A percentile compares a stretch with the other conserved stretches of the same genome.
phyloP scores from a whole-genome alignment of 345 rosid genomes.

The Salix caprea region DNA sequence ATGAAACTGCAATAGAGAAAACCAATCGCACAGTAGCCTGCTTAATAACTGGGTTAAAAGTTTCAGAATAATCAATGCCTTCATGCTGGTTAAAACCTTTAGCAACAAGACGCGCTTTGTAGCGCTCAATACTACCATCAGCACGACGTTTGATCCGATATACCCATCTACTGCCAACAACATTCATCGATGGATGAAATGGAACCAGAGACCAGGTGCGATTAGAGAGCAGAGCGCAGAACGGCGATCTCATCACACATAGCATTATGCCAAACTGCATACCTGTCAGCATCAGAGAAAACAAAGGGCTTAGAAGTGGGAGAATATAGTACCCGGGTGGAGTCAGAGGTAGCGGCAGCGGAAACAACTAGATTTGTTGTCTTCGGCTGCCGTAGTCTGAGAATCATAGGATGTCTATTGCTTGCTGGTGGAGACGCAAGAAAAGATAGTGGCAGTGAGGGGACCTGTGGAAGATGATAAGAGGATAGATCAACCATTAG shows the following conservation, averaged over 20 bases:
- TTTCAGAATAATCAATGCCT: too few relatives aligned
- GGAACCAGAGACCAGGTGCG: not conserved
- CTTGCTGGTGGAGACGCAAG: fast-evolving
- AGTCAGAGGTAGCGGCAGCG: not conserved
- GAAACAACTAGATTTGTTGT: too few relatives aligned
- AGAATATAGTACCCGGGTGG: not conserved
- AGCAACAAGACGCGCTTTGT: too few relatives aligned
- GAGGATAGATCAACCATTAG: not conserved
- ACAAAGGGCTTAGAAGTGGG: not conserved
- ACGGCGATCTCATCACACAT: too few relatives aligned
- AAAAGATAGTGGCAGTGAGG: fast-evolving
- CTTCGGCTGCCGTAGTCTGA: fast-evolving
- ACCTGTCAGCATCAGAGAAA: not conserved
- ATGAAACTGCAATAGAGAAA: too few relatives aligned
- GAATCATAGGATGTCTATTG: too few relatives aligned
- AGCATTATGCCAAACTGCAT: not conserved
- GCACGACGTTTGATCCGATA: too few relatives aligned
- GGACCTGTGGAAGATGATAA: fast-evolving
- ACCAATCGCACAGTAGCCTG: too few relatives aligned
- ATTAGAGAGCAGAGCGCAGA: too few relatives aligned
- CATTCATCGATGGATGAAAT: not conserved
- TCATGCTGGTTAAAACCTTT: too few relatives aligned
- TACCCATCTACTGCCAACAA: not conserved
- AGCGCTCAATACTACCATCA: too few relatives aligned
- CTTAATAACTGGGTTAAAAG: too few relatives aligned